Conservation (phyloP, 1,284 basidiomycete genomes). For the Sphaerobolus stellatus region DNA sequence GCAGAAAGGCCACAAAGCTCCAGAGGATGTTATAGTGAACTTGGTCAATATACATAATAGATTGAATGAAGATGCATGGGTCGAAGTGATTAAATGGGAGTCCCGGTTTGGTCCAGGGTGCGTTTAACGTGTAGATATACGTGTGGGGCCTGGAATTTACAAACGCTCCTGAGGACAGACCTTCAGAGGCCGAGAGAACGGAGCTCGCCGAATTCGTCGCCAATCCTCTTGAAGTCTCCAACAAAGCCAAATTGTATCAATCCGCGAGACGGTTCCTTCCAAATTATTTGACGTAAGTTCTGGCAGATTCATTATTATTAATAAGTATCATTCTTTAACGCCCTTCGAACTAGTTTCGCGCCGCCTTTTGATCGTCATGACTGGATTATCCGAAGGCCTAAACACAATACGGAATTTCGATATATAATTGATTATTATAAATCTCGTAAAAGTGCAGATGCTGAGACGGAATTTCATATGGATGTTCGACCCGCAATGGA, state of each 20-base stretch:
- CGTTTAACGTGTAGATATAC: conserved; percentile 27
- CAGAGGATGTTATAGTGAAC: conserved; percentile 92
- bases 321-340: no score
- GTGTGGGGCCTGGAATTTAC: conserved; percentile 5
- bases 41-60: conserved; percentile 99
- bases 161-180: no score
- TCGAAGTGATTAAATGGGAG: conserved; percentile 95
- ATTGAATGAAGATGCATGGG: conserved; percentile 95
- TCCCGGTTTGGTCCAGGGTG: conserved; percentile 57
- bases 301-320: background rate
- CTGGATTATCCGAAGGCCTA: conserved; percentile 86
- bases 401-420: conserved; percentile 74
- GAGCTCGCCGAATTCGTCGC: conserved; percentile 87
- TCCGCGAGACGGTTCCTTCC: conserved; percentile 88
- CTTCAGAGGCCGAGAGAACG: conserved; percentile 44
- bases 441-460: conserved; percentile 79
- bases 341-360: conserved; percentile 81
- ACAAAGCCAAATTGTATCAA: conserved; percentile 85
- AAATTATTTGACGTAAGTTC: conserved; percentile 77
- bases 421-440: conserved; percentile 98
- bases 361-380: conserved; percentile 99
- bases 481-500: conserved; percentile 92
- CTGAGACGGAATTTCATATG: conserved; percentile 86
- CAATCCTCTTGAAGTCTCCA: conserved; percentile 83
- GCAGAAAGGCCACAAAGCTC: conserved; percentile 97